Evolutionary conservation across 495 filamentous ascomycete species (phyloP).

Genomic region (Copromyces sp.): DNA sequence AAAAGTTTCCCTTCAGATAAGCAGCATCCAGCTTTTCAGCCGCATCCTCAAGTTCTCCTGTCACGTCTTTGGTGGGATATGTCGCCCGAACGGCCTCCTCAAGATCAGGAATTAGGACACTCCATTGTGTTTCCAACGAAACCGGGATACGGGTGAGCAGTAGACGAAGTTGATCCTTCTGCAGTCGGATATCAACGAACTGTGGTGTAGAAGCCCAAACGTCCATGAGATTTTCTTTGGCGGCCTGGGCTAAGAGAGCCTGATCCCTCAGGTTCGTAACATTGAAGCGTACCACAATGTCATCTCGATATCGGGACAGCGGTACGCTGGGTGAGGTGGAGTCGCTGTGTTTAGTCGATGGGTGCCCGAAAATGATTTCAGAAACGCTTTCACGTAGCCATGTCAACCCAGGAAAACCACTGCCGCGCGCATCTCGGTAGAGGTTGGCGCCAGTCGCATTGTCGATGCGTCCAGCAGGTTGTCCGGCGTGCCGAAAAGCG

Average conservation of each 20-base stretch:
- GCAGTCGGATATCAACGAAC: constrained; percentile 79
- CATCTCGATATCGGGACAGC: constrained; percentile 59
- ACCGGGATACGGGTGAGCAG: constrained; percentile 71
- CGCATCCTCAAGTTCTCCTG: constrained; percentile 2
- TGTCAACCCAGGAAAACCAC: constrained; percentile 33
- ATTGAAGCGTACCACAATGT: constrained; percentile 85
- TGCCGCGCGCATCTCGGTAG: not conserved
- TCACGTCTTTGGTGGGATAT: constrained; percentile 44
- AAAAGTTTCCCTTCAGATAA: constrained; percentile 50
- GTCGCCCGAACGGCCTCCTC: constrained; percentile 66
- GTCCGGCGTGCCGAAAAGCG: constrained; percentile 4
- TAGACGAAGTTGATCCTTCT: constrained; percentile 68
- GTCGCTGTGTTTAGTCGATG: constrained; percentile 12
- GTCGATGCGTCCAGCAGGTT: not conserved
- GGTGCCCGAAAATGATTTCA: constrained; percentile 51
- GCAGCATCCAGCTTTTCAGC: constrained; percentile 25
- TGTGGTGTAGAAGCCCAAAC: constrained; percentile 78
- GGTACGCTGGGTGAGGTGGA: constrained; percentile 31
- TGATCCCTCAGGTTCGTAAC: constrained; percentile 61
- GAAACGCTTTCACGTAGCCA: constrained; percentile 57
- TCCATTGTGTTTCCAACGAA: constrained; percentile 50
- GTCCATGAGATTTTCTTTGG: constrained; percentile 70
- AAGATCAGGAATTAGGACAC: constrained; percentile 77
- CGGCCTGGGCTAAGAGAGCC: constrained; percentile 58
- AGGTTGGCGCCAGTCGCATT: not conserved